phyloP scores from a whole-genome alignment of 2,329 filamentous ascomycete species.

The Tolypocladium endophyticum region DNA sequence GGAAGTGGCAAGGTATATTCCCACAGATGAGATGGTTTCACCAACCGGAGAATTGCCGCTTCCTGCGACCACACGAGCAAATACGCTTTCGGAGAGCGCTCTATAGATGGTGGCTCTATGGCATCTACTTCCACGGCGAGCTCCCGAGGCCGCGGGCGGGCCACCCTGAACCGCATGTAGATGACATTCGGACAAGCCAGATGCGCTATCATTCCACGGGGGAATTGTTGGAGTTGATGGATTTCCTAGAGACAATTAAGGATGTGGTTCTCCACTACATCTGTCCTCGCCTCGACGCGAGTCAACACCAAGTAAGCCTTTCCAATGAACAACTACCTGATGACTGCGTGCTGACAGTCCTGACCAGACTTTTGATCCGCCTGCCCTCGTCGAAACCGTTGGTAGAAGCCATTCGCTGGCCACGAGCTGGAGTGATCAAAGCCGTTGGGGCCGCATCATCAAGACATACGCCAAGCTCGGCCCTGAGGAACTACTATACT shows the following conservation, averaged over 20 bases:
- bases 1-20: constrained; percentile 27
- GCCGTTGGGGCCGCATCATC: constrained; percentile 26
- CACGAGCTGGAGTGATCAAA: constrained; percentile 24
- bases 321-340: neutral
- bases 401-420: constrained; percentile 19
- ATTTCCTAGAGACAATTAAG: constrained; percentile 33
- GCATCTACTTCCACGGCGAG: constrained; percentile 39
- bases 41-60: constrained; percentile 31
- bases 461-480: constrained; percentile 38
- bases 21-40: constrained; percentile 37
- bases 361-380: constrained; percentile 9
- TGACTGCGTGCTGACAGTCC: constrained; percentile 1
- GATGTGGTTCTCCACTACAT: constrained; percentile 33
- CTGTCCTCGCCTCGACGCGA: constrained; percentile 32
- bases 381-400: constrained; percentile 11
- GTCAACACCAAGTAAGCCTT: constrained; percentile 21
- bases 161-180: constrained; percentile 26
- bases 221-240: constrained; percentile 33
- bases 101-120: constrained; percentile 45
- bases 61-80: constrained; percentile 30
- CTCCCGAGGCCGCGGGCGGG: constrained; percentile 24
- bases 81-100: constrained; percentile 38
- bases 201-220: constrained; percentile 32
- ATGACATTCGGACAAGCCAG: constrained; percentile 30
- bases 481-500: constrained; percentile 37